A percentile compares a stretch with the other conserved stretches of the same genome.
These are phyloP conservation scores for Prinsepia uniflora DNA, from an alignment of 306 rosid genomes.

Conservation along the genomic window DNA sequence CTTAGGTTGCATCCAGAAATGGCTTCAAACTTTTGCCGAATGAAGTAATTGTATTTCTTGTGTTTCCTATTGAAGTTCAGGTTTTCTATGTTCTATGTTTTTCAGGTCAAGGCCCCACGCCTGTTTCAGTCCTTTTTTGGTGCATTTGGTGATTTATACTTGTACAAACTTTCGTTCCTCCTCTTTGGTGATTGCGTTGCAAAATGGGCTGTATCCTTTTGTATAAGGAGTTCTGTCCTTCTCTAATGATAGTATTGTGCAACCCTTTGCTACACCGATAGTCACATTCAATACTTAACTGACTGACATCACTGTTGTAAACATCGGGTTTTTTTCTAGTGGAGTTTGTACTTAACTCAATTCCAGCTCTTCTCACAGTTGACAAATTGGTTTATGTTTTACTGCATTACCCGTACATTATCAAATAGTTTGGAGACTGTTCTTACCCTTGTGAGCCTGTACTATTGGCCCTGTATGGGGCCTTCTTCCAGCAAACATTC, in stretches of 20 bases:
- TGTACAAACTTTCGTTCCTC: constrained; percentile 59
- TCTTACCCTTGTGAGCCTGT: constrained; percentile 73
- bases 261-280: constrained; percentile 12
- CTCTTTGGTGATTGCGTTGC: constrained; percentile 65
- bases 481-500: constrained; percentile 32
- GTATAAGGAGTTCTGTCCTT: neutral
- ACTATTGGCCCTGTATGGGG: constrained; percentile 89
- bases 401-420: constrained; percentile 67
- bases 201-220: constrained; percentile 86
- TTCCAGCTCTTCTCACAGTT: constrained; percentile 79
- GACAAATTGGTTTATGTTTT: constrained; percentile 85
- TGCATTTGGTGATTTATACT: constrained; percentile 76
- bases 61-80: constrained; percentile 6
- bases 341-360: constrained; percentile 45
- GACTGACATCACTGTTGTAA: neutral
- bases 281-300: constrained; percentile 16
- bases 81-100: constrained; percentile 19
- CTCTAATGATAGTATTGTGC: constrained; percentile 2
- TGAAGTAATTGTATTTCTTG: neutral
- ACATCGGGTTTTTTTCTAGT: constrained; percentile 7
- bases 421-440: constrained; percentile 89
- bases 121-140: constrained; percentile 66
- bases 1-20: neutral
- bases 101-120: constrained; percentile 78
- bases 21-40: neutral